Percentiles rank a stretch among this genome's conserved stretches.
These are phyloP conservation scores for Gossypium aridum DNA, from an alignment of 441 rosid genomes.

Conservation along the genomic window DNA sequence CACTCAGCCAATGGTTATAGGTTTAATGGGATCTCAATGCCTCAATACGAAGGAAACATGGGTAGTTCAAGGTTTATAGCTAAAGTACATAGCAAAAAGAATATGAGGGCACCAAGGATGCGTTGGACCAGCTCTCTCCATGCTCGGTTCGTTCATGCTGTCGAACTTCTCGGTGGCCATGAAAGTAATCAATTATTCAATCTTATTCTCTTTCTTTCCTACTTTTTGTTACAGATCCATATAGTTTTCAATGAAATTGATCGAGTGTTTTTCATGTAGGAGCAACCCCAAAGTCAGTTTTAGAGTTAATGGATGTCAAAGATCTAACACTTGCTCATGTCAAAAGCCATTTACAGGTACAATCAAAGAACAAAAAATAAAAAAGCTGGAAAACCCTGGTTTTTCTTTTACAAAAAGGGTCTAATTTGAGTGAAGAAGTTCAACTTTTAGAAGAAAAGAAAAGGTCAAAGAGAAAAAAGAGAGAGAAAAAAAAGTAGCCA, in stretches of 20 bases:
- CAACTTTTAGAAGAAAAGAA: conserved; percentile 14
- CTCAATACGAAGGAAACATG: conserved; percentile 8
- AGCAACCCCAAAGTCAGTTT: conserved; percentile 43
- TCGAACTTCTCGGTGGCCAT: conserved; percentile 40
- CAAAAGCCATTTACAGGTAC: conserved; percentile 42
- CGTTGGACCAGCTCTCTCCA: conserved; percentile 41
- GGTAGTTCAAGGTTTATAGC: conserved; percentile 21
- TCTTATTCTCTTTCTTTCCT: neutral
- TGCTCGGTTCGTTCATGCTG: conserved; percentile 34
- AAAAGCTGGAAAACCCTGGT: neutral
- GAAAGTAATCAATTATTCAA: conserved; percentile 21
- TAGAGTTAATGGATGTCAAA: conserved; percentile 42
- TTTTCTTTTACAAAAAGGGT: conserved; percentile 15
- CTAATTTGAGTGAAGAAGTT: conserved; percentile 25
- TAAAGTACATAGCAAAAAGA: conserved; percentile 24
- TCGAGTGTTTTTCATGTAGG: conserved; percentile 12
- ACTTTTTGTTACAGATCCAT: neutral
- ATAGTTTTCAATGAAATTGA: neutral
- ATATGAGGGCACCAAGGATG: conserved; percentile 36
- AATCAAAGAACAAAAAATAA: neutral
- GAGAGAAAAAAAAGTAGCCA: conserved; percentile 14
- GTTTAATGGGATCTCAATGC: conserved; percentile 15
- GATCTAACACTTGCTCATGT: conserved; percentile 42
- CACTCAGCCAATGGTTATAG: conserved; percentile 3
- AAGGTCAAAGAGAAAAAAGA: too few species aligned